Conservation (phyloP, 352 stramenopile species). For the Pythium vanterpoolii region DNA sequence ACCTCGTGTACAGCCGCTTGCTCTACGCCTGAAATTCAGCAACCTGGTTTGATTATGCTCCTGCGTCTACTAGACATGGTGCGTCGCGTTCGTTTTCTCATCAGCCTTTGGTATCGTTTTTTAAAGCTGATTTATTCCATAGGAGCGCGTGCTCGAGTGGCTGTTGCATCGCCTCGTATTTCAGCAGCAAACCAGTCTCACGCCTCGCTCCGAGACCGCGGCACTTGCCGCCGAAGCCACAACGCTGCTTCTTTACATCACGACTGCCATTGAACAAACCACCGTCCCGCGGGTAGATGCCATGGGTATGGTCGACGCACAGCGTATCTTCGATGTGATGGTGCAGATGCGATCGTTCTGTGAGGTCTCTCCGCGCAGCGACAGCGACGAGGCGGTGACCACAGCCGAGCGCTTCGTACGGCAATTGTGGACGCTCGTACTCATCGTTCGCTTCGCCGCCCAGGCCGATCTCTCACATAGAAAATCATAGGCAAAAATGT, state of each 20-base stretch:
- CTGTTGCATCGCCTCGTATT: slow-evolving; percentile 10
- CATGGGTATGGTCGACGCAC: neutral
- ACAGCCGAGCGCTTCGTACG: neutral
- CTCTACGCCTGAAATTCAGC: neutral
- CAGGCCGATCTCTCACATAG: neutral
- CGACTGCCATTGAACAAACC: neutral
- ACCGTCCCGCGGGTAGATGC: neutral
- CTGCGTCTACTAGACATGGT: slow-evolving; percentile 8
- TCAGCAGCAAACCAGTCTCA: slow-evolving; percentile 9
- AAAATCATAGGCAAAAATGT: neutral
- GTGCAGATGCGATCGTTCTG: neutral
- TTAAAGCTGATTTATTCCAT: neutral
- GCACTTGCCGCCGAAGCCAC: neutral
- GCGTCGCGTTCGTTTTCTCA: neutral
- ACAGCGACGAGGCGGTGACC: neutral
- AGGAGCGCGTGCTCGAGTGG: slow-evolving; percentile 10
- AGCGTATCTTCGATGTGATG: neutral
- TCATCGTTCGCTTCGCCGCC: slow-evolving; percentile 1
- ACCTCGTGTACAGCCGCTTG: too few species aligned
- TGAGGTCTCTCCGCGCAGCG: neutral
- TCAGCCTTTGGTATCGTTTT: neutral
- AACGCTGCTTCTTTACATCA: neutral
- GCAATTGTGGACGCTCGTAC: slow-evolving; percentile 1
- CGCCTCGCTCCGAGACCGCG: slow-evolving; percentile 4
- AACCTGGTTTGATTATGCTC: too few species aligned